Percentiles rank a stretch among this genome's conserved stretches.
phyloP scores from a whole-genome alignment of 2,329 filamentous ascomycete species.

The Venturia asperata region DNA sequence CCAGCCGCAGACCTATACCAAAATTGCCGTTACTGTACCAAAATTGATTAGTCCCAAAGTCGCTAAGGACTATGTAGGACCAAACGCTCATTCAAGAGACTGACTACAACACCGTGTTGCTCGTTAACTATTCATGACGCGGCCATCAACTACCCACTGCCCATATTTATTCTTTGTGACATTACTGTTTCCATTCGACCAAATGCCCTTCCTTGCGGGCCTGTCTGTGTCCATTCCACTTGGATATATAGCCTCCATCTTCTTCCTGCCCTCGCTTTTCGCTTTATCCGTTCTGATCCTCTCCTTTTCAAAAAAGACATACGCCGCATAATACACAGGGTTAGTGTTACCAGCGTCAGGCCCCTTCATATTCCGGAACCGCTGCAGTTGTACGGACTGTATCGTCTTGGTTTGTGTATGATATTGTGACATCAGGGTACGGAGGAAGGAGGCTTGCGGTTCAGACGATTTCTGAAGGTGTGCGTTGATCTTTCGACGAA shows the following conservation, averaged over 20 bases:
- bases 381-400: constrained; percentile 39
- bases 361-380: constrained; percentile 47
- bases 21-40: neutral
- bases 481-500: constrained; percentile 46
- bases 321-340: constrained; percentile 47
- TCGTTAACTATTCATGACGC: neutral
- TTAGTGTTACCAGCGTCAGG: constrained; percentile 43
- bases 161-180: constrained; percentile 3
- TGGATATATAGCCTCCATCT: constrained; percentile 15
- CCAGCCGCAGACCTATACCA: neutral
- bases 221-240: constrained; percentile 11
- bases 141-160: constrained; percentile 1
- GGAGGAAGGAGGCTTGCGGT: constrained; percentile 47
- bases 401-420: constrained; percentile 32
- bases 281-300: constrained; percentile 39
- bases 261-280: constrained; percentile 13
- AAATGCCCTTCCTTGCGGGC: neutral
- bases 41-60: too few relatives aligned
- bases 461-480: constrained; percentile 42
- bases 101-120: neutral
- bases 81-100: neutral
- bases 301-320: constrained; percentile 55
- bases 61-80: too few relatives aligned
- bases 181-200: constrained; percentile 5
- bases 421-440: constrained; percentile 42